Conservation (phyloP, 1,284 basidiomycete species). For the Cutaneotrichosporon dermatis region DNA sequence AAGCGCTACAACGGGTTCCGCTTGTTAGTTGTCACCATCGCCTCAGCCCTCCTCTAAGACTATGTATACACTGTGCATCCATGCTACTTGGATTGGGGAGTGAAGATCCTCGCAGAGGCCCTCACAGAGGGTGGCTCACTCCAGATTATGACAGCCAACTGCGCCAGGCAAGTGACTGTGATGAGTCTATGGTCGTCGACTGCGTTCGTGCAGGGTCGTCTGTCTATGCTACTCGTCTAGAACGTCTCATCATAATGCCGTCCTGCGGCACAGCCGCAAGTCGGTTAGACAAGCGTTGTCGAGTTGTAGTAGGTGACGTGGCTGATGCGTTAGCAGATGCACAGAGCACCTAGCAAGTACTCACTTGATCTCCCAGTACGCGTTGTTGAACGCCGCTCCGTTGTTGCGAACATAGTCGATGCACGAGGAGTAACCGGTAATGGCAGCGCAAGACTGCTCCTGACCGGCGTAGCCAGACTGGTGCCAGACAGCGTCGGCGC, state of each 20-base stretch:
- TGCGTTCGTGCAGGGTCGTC: background rate
- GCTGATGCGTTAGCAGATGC: too few relatives aligned
- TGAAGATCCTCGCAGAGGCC: slow-evolving; percentile 1
- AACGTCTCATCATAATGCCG: background rate
- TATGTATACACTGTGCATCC: slow-evolving; percentile 3
- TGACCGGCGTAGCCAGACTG: background rate
- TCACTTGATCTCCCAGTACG: slow-evolving; percentile 58
- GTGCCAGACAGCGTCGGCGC: slow-evolving; percentile 52
- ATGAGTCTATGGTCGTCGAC: background rate
- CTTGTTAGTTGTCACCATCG: too few relatives aligned
- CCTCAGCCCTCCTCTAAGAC: too few relatives aligned
- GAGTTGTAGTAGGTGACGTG: slow-evolving; percentile 38
- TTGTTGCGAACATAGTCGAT: slow-evolving; percentile 66
- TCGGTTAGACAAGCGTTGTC: slow-evolving; percentile 5
- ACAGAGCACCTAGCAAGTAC: too few relatives aligned
- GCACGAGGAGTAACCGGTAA: slow-evolving; percentile 74
- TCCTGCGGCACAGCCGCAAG: background rate
- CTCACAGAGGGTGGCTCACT: background rate
- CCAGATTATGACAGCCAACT: background rate
- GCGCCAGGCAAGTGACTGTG: background rate
- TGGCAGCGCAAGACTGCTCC: slow-evolving; percentile 62
- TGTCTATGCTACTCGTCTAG: background rate
- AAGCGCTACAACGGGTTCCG: too few relatives aligned
- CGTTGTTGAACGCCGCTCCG: slow-evolving; percentile 66
- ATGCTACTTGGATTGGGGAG: slow-evolving; percentile 1